Conservation (phyloP, 257 asterid species). For the Petrea volubilis region DNA sequence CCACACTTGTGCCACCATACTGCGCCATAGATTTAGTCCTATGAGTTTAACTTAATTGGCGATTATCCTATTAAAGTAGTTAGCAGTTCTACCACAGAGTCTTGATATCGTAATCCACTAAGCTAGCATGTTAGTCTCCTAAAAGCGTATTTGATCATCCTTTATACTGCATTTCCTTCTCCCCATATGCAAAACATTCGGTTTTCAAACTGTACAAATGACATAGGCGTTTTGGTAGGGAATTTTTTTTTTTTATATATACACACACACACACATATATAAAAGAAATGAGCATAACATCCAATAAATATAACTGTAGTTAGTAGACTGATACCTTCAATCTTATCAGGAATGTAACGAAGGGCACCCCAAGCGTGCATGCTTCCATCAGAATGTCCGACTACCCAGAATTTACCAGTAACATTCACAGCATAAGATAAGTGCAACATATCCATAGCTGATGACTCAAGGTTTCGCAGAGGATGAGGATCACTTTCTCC, state of each 20-base stretch:
- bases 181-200: no score
- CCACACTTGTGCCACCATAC: no score
- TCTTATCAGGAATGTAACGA: constrained; percentile 85
- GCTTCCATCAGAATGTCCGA: constrained; percentile 77
- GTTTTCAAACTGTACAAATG: no score
- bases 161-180: no score
- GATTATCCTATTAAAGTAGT: background rate
- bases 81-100: background rate
- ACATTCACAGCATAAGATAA: constrained; percentile 76
- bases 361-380: constrained; percentile 95
- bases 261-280: no score
- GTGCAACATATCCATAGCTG: constrained; percentile 87
- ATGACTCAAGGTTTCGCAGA: constrained; percentile 76
- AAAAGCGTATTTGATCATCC: no score
- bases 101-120: no score
- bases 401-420: constrained; percentile 85
- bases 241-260: no score
- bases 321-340: constrained; percentile 61
- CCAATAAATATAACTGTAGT: no score
- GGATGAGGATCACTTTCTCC: constrained; percentile 99
- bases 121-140: no score
- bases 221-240: no score
- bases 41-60: background rate
- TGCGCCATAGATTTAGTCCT: background rate
- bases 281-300: no score